Conservation (phyloP, 768 basidiomycete genomes). For the Punctularia strigosozonata region DNA sequence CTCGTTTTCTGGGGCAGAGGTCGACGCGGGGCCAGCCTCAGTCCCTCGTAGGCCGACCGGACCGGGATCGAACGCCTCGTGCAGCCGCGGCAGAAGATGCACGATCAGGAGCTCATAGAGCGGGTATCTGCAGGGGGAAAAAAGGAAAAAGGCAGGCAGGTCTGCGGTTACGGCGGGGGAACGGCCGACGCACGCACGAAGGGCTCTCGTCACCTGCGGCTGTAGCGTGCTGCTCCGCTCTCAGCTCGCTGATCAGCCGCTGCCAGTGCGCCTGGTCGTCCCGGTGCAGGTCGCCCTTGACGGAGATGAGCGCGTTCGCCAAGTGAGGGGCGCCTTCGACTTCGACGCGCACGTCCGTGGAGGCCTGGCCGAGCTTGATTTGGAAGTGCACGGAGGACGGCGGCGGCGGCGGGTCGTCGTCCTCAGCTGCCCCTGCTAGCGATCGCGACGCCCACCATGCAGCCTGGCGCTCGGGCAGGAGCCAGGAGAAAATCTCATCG, state of each 20-base stretch:
- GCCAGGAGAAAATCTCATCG: conserved; percentile 37
- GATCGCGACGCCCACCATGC: conserved; percentile 17
- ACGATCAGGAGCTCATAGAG: conserved; percentile 46
- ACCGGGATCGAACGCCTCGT: conserved; percentile 20
- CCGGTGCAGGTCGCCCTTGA: conserved; percentile 33
- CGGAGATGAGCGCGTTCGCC: conserved; percentile 17
- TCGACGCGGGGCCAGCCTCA: neutral
- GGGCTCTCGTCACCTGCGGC: conserved; percentile 16
- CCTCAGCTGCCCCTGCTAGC: conserved; percentile 7
- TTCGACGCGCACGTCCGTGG: conserved; percentile 28
- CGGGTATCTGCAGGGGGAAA: conserved; percentile 33
- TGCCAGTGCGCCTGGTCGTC: conserved; percentile 40
- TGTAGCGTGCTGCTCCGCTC: no score
- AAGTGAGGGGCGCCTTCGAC: conserved; percentile 15
- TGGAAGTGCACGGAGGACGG: conserved; percentile 22
- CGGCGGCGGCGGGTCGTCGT: conserved; percentile 5
- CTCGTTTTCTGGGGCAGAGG: neutral
- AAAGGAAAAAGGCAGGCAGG: conserved; percentile 1
- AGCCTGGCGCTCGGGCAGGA: conserved; percentile 22
- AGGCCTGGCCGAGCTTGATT: conserved; percentile 17
- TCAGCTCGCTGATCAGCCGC: conserved; percentile 23
- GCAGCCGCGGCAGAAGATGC: conserved; percentile 46
- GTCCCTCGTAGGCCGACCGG: neutral
- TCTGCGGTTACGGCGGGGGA: neutral
- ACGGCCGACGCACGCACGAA: conserved; percentile 16